Conservation (phyloP, 495 filamentous ascomycete species). For the Daldinia decipiens region DNA sequence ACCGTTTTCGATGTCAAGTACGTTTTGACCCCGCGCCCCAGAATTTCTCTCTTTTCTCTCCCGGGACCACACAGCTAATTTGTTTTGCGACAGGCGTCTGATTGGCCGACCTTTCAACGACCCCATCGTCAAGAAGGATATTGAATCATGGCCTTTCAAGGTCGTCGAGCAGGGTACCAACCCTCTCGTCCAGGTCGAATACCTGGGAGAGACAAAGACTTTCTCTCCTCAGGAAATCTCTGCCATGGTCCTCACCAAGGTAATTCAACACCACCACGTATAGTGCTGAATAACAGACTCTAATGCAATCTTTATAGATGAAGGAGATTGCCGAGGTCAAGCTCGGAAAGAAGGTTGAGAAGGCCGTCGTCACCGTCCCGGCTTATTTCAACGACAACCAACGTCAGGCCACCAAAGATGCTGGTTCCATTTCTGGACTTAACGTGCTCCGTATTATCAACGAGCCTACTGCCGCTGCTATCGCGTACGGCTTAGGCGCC, state of each 20-base stretch:
- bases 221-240: conserved; percentile 99
- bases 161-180: conserved; percentile 87
- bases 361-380: conserved; percentile 97
- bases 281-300: conserved; percentile 8
- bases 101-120: conserved; percentile 95
- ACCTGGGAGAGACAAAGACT: conserved; percentile 90
- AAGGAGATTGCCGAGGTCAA: conserved; percentile 97
- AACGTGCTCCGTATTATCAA: conserved; percentile 99
- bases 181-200: conserved; percentile 94
- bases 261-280: conserved; percentile 49
- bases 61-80: conserved; percentile 41
- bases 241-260: conserved; percentile 92
- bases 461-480: conserved; percentile 96
- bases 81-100: conserved; percentile 69
- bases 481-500: conserved; percentile 93
- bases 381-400: conserved; percentile 99
- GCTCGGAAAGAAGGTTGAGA: conserved; percentile 95
- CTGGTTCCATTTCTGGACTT: conserved; percentile 94
- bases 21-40: conserved; percentile 40
- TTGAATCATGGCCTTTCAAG: conserved; percentile 99
- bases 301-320: conserved; percentile 69
- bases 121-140: conserved; percentile 96
- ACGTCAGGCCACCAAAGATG: conserved; percentile 98
- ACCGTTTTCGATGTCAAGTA: conserved; percentile 98
- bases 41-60: background rate